Conservation (phyloP, 1,139 yeast genomes). For the Yamadazyma epiphylla region DNA sequence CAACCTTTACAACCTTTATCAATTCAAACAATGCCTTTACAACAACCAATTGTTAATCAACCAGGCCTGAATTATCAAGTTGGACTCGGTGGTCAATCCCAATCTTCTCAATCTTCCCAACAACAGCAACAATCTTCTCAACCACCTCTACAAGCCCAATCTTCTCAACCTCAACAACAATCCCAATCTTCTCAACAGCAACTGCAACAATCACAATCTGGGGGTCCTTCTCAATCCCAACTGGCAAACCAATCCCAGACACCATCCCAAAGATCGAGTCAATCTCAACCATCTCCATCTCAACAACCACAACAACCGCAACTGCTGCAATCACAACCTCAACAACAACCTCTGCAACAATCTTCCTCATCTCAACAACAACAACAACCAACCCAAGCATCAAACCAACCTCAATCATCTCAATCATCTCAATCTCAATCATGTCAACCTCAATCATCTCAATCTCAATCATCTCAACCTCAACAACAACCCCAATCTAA, state of each 20-base stretch:
- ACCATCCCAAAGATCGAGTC: no score
- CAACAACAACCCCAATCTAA: conserved; percentile 2
- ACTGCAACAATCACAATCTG: no score
- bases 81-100: no score
- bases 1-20: conserved; percentile 1
- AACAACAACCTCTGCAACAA: conserved; percentile 2
- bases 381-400: conserved; percentile 1
- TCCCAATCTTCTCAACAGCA: no score
- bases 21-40: conserved; percentile 5
- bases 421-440: conserved; percentile 4
- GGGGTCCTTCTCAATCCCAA: no score
- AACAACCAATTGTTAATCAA: conserved; percentile 2
- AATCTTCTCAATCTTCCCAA: conserved; percentile 4
- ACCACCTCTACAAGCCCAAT: conserved; percentile 3
- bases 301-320: conserved; percentile 1
- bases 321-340: background rate
- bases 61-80: conserved; percentile 2
- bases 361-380: conserved; percentile 1
- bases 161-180: conserved; percentile 6
- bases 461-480: conserved; percentile 5
- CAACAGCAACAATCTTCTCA: conserved; percentile 3
- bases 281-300: background rate
- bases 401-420: conserved; percentile 6
- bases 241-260: no score
- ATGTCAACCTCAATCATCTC: conserved; percentile 3